Evolutionary conservation across 108 stramenopile species (phyloP), one percentile per base, ranked within the genome.

Genomic region (Pelagomonas calceolata): DNA sequence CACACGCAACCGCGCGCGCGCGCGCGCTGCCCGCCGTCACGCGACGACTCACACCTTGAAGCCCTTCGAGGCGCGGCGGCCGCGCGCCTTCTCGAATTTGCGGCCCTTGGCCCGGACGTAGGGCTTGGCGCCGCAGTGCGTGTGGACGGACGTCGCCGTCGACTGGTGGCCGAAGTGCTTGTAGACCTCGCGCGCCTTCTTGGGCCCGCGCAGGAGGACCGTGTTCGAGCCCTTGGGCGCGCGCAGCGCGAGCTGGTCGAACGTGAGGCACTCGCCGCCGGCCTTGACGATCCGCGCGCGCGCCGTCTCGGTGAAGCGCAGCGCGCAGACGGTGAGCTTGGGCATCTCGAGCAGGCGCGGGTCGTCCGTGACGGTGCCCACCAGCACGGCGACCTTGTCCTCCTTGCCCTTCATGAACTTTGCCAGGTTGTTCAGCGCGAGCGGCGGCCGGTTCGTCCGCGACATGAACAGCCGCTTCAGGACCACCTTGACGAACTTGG

Each of bases 61-160:
- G 68, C 98, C 97, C 76, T 90, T 84, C 69, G 90, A 92, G 66
- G 84, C 80, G 89, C 98, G 95, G 78, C 97, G 95, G 80, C 97
- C 97, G 89, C 98, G 97, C 73, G 98, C 98, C 76, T 86, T 86
- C 89, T 99, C 98, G 89, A 99, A 99, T 86, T 99, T 99, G 86
- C 97, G 90, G 81, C 98, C 98, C 85, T 97, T 97, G 84, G 89
- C 86, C 79, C 95, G 92, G 69, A 95, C 93, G 79, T 93, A 96
- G 30, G 98, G 98, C 88, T 97, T 97, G 88, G 92, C 91, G 74
- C 84, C 87, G 82, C 90, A 89, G 85, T 92, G 91, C 44, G 90
- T 92, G 80, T 92, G 89, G 82, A 91, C 90, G 45, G 87, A 77
- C 30, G 88, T 88, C 70, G 84, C 78, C 21, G 81, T 80, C n/a